Evolutionary conservation across 2,329 filamentous ascomycete species (phyloP).

Genomic region (Phaeoacremonium minimum): DNA sequence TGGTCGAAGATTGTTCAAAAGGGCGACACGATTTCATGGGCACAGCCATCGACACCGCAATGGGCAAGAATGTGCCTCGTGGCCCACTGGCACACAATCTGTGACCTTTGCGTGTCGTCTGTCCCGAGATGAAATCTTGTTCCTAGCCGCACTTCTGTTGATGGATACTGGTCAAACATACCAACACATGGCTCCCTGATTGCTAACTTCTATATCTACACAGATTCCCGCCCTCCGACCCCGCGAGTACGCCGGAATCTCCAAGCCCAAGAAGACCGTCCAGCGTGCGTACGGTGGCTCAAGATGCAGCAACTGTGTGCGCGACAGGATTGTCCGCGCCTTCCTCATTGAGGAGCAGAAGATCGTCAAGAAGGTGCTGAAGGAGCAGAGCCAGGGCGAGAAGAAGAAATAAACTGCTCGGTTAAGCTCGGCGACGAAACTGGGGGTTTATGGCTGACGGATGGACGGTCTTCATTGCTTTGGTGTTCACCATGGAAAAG

Average conservation of each 20-base stretch:
- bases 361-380: constrained; percentile 99
- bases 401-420: constrained; percentile 64
- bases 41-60: too few species aligned
- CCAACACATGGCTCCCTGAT: too few species aligned
- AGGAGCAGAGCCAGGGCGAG: constrained; percentile 82
- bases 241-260: constrained; percentile 95
- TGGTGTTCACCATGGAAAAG: constrained; percentile 46
- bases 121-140: too few species aligned
- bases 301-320: constrained; percentile 97
- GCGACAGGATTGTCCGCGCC: constrained; percentile 93
- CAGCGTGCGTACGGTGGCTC: constrained; percentile 98
- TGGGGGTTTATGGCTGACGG: constrained; percentile 20
- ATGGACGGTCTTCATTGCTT: constrained; percentile 37
- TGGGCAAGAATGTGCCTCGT: too few species aligned
- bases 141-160: too few species aligned
- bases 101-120: too few species aligned
- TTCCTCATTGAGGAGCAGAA: constrained; percentile 99
- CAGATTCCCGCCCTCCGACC: constrained; percentile 95
- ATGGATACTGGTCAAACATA: too few species aligned
- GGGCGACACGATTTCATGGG: not conserved
- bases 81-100: too few species aligned
- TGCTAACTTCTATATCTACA: constrained; percentile 21
- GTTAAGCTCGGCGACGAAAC: constrained; percentile 8
- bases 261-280: constrained; percentile 98
- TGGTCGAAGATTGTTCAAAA: too few species aligned